These are phyloP conservation scores for Coelastrella sp. DNA, from an alignment of 139 green algal genomes.

Conservation along the genomic window DNA sequence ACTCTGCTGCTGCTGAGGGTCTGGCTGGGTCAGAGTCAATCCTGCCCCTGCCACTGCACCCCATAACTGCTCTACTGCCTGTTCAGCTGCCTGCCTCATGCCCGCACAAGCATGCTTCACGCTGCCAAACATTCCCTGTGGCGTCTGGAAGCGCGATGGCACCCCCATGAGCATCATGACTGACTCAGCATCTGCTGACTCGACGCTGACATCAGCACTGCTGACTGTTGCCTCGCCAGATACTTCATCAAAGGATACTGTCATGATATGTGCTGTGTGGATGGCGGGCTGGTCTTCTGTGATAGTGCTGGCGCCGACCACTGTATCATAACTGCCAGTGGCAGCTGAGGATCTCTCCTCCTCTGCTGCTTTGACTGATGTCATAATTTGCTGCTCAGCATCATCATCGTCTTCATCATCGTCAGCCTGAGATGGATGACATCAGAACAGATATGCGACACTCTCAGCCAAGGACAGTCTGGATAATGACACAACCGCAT, in stretches of 20 bases:
- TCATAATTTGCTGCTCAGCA: background rate
- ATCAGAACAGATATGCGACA: background rate
- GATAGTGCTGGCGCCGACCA: background rate
- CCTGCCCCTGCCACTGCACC: background rate
- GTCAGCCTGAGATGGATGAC: background rate
- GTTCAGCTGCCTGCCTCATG: background rate
- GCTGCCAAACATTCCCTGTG: background rate
- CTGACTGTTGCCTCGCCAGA: background rate
- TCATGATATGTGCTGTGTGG: background rate
- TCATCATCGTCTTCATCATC: conserved; percentile 8
- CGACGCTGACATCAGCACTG: background rate
- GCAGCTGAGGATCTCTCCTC: background rate
- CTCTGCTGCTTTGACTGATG: background rate
- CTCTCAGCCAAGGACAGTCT: background rate
- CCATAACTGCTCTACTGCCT: background rate
- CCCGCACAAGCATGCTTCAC: conserved; percentile 15
- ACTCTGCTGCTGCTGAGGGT: background rate
- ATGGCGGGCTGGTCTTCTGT: background rate
- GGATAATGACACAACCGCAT: too few relatives aligned
- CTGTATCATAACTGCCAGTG: too few relatives aligned
- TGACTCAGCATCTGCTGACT: background rate
- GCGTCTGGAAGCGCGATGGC: background rate
- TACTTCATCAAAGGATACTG: background rate
- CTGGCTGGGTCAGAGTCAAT: background rate
- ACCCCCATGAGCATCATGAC: background rate